These are phyloP conservation scores for Lotus japonicus DNA, from an alignment of 306 rosid genomes.

Conservation along the genomic window DNA sequence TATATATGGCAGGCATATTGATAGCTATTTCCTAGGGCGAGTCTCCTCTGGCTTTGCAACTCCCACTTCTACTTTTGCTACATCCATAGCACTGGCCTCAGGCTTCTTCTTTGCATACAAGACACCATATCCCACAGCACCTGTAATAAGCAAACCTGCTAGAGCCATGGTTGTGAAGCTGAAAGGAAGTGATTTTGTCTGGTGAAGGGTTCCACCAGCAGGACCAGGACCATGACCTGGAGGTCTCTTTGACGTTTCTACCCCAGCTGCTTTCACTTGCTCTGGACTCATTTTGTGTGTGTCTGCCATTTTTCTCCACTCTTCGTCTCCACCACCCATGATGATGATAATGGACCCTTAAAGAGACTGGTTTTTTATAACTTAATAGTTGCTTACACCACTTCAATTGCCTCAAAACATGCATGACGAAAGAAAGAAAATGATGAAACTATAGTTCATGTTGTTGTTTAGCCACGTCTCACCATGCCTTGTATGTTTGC, in stretches of 20 bases:
- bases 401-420: too few relatives aligned
- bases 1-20: too few relatives aligned
- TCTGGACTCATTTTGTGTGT: slow-evolving; percentile 54
- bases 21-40: slow-evolving; percentile 41
- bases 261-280: slow-evolving; percentile 54
- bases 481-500: neutral
- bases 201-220: slow-evolving; percentile 61
- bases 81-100: slow-evolving; percentile 55
- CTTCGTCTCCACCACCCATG: slow-evolving; percentile 36
- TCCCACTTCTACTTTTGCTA: slow-evolving; percentile 54
- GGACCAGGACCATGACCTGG: slow-evolving; percentile 34
- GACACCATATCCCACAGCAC: slow-evolving; percentile 40
- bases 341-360: too few relatives aligned
- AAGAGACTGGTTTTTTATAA: too few relatives aligned
- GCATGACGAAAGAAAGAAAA: neutral
- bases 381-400: too few relatives aligned
- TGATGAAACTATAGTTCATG: too few relatives aligned
- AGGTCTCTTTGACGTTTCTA: slow-evolving; percentile 55
- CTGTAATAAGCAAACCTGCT: slow-evolving; percentile 38
- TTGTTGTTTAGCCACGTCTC: slow-evolving; percentile 14
- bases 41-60: slow-evolving; percentile 45
- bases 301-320: slow-evolving; percentile 56
- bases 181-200: slow-evolving; percentile 48
- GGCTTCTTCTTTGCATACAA: slow-evolving; percentile 57
- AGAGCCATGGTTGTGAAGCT: slow-evolving; percentile 28